Conservation (phyloP, 108 stramenopile genomes). For the Skeletonema menzelii region DNA sequence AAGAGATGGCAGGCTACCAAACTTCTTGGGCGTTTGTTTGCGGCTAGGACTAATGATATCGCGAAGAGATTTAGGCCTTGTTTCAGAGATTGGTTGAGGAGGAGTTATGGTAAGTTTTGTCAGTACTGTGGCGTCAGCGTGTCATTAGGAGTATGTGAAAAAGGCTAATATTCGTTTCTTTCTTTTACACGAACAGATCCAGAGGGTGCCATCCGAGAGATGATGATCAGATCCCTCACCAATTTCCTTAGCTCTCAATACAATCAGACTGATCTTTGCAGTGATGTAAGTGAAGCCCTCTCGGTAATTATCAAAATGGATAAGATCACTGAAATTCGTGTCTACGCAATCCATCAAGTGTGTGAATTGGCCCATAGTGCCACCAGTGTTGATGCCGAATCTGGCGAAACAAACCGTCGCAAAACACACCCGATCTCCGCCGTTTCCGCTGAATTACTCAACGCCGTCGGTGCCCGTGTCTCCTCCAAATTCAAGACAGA, state of each 20-base stretch:
- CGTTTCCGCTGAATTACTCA: slow-evolving; percentile 50
- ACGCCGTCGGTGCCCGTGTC: slow-evolving; percentile 67
- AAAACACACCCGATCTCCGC: slow-evolving; percentile 20
- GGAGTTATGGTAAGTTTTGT: slow-evolving; percentile 51
- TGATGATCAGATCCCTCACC: slow-evolving; percentile 66
- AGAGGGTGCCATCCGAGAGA: slow-evolving; percentile 54
- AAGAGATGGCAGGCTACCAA: slow-evolving; percentile 57
- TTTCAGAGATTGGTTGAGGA: slow-evolving; percentile 72
- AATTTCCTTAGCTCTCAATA: slow-evolving; percentile 50
- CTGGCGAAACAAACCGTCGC: neutral
- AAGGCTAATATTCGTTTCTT: neutral
- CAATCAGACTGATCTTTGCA: slow-evolving; percentile 43
- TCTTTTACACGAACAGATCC: slow-evolving; percentile 15
- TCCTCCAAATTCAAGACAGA: slow-evolving; percentile 69
- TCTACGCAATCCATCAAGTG: slow-evolving; percentile 62
- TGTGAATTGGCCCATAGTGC: slow-evolving; percentile 66
- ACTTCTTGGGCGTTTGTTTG: slow-evolving; percentile 70
- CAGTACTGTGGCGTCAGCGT: neutral
- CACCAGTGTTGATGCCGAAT: slow-evolving; percentile 6
- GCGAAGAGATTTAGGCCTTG: slow-evolving; percentile 55
- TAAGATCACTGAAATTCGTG: slow-evolving; percentile 50
- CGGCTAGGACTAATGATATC: slow-evolving; percentile 32
- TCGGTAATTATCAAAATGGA: slow-evolving; percentile 33
- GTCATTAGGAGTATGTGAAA: neutral
- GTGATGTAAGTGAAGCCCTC: slow-evolving; percentile 53